Conservation (phyloP, 257 asterid genomes). For the Plantago ovata region DNA sequence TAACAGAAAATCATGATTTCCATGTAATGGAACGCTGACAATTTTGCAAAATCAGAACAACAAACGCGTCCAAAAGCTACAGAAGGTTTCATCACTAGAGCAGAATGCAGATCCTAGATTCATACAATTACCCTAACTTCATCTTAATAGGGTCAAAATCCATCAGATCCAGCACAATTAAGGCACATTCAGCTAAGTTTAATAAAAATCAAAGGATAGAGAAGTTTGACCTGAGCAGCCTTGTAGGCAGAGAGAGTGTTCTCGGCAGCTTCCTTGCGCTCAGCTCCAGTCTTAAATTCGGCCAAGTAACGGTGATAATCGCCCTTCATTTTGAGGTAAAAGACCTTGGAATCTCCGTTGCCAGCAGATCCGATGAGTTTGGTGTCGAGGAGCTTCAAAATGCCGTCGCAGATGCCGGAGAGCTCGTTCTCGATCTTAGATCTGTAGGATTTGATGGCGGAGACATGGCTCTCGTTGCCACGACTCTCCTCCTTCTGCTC, state of each 20-base stretch:
- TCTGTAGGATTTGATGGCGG: constrained; percentile 42
- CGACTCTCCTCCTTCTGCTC: constrained; percentile 69
- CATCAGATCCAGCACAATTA: background rate
- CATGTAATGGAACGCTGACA: too few species aligned
- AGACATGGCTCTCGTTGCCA: constrained; percentile 55
- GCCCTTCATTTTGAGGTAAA: background rate
- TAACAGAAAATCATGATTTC: too few species aligned
- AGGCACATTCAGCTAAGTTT: background rate
- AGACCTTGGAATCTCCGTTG: background rate
- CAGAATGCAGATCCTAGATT: too few species aligned
- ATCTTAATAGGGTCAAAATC: too few species aligned
- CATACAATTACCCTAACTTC: too few species aligned
- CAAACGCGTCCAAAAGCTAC: too few species aligned
- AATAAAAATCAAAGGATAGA: background rate
- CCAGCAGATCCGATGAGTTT: background rate
- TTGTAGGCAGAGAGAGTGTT: constrained; percentile 84
- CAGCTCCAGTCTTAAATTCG: background rate
- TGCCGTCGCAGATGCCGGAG: background rate
- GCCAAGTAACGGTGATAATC: background rate
- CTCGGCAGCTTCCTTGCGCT: constrained; percentile 91
- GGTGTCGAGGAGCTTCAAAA: background rate
- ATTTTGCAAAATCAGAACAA: too few species aligned
- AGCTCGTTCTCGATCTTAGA: constrained; percentile 32
- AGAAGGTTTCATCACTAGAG: too few species aligned
- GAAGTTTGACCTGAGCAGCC: constrained; percentile 65